These are phyloP conservation scores for Parathielavia hyrcaniae DNA, from an alignment of 495 filamentous ascomycete genomes.

Conservation along the genomic window DNA sequence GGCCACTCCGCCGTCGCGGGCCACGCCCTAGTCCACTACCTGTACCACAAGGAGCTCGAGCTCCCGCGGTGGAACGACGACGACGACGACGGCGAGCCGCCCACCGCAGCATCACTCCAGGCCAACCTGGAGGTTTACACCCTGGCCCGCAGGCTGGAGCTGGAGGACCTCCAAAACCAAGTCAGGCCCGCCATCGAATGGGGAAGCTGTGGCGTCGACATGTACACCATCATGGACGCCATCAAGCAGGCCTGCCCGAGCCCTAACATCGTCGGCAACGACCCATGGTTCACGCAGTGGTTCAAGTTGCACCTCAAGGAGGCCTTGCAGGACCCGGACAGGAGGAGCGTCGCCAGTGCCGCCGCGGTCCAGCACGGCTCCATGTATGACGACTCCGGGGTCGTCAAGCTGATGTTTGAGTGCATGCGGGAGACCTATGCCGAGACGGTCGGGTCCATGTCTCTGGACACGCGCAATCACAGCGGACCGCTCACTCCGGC, in stretches of 20 bases:
- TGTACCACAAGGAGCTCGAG: slow-evolving; percentile 19
- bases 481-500: neutral
- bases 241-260: slow-evolving; percentile 16
- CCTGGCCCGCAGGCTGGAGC: slow-evolving; percentile 8
- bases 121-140: slow-evolving; percentile 18
- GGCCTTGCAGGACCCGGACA: slow-evolving; percentile 12
- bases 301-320: slow-evolving; percentile 7
- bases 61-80: neutral
- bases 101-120: too few relatives aligned
- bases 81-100: too few relatives aligned
- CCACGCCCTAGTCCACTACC: slow-evolving; percentile 30
- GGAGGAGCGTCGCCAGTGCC: neutral
- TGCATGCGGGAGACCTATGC: slow-evolving; percentile 14
- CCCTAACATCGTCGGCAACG: slow-evolving; percentile 11
- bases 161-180: slow-evolving; percentile 17
- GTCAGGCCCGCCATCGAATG: slow-evolving; percentile 17
- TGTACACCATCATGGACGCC: slow-evolving; percentile 21
- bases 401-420: slow-evolving; percentile 13
- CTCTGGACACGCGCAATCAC: neutral
- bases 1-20: slow-evolving; percentile 19
- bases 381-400: neutral
- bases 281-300: slow-evolving; percentile 13
- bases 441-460: neutral
- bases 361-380: neutral
- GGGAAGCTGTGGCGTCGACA: slow-evolving; percentile 12